Conservation (phyloP, 208 protist genomes). For the Trypanosoma boissoni region DNA sequence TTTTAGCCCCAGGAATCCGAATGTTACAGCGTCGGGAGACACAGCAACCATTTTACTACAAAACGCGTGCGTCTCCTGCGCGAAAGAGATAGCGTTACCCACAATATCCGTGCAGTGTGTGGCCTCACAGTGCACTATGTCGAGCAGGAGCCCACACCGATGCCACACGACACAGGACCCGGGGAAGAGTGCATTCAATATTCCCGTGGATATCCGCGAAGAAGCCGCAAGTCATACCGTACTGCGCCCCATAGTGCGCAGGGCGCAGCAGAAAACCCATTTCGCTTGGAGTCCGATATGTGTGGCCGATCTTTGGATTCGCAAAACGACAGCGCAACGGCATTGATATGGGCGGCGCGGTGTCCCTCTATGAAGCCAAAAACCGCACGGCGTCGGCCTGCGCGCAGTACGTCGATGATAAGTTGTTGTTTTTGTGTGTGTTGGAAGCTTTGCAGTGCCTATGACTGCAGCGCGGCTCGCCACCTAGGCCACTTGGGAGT, state of each 20-base stretch:
- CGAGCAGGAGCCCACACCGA: neutral
- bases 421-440: too few species aligned
- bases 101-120: neutral
- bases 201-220: neutral
- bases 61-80: neutral
- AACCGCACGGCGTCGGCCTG: too few species aligned
- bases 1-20: constrained; percentile 2
- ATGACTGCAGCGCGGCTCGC: too few species aligned
- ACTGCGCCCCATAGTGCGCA: neutral
- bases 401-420: neutral
- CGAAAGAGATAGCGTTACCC: neutral
- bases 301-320: too few species aligned
- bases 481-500: too few species aligned
- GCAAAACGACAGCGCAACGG: too few species aligned
- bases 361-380: too few species aligned
- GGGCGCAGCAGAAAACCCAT: neutral
- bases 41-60: neutral
- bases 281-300: neutral
- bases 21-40: neutral
- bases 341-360: too few species aligned
- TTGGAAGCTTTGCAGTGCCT: too few species aligned
- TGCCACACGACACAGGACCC: neutral
- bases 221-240: neutral
- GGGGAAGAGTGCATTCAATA: neutral
- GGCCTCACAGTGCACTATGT: neutral